Percentiles rank a stretch among this genome's conserved stretches.
Evolutionary conservation across 768 basidiomycete genomes (phyloP).

Genomic region (Pholiota microspora): DNA sequence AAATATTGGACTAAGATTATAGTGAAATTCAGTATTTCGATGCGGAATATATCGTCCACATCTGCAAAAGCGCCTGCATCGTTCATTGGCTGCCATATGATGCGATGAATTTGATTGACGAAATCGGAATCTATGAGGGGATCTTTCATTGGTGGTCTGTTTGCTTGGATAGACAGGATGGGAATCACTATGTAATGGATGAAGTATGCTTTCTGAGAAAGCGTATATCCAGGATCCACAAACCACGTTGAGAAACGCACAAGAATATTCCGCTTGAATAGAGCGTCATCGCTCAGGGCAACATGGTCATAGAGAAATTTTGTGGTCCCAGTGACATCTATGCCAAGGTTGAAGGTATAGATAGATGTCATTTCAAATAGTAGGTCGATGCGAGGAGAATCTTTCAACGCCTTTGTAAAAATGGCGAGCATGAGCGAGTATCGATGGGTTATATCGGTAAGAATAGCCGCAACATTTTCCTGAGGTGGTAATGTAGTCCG

Average conservation of each 20-base stretch:
- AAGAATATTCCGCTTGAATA: constrained; percentile 80
- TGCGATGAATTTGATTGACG: constrained; percentile 63
- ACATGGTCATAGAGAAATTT: constrained; percentile 88
- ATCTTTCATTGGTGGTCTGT: constrained; percentile 46
- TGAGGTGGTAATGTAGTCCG: constrained; percentile 43
- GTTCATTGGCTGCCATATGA: constrained; percentile 81
- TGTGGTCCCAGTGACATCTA: constrained; percentile 76
- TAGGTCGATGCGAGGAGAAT: constrained; percentile 79
- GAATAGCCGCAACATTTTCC: constrained; percentile 39
- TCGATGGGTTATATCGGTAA: constrained; percentile 53
- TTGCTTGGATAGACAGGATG: constrained; percentile 75
- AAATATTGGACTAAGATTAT: constrained; percentile 87
- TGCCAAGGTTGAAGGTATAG: constrained; percentile 75
- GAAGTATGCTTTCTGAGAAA: constrained; percentile 77
- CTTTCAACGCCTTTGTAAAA: constrained; percentile 70
- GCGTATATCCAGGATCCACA: constrained; percentile 56
- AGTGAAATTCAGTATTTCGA: constrained; percentile 89
- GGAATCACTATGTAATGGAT: constrained; percentile 87
- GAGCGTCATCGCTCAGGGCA: constrained; percentile 63
- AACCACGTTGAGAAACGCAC: constrained; percentile 88
- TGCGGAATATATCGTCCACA: constrained; percentile 82
- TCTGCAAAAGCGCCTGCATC: constrained; percentile 49
- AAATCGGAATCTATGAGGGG: constrained; percentile 73
- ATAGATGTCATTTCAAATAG: constrained; percentile 85
- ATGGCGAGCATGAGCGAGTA: constrained; percentile 70